Evolutionary conservation across 768 basidiomycete species (phyloP), one percentile per base, ranked within the genome.

Genomic region (Termitomyces titanicus): DNA sequence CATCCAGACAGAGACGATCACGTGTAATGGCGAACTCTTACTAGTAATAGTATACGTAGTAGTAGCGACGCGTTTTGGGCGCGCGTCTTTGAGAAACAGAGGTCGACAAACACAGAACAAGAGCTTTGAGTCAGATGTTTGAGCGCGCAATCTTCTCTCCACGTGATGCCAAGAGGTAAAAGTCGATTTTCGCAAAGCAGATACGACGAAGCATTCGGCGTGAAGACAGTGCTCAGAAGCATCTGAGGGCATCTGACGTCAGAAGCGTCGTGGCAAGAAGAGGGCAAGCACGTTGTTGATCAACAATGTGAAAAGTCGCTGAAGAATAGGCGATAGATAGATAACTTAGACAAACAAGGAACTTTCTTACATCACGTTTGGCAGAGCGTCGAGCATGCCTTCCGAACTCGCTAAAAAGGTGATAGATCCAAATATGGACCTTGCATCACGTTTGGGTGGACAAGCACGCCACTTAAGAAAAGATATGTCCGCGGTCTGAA

Each of bases 1-100:
- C 47, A 51, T 51, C 22, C 29, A 35, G 7, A 20, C 54, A 39
- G 53, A 34, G 47, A 51, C 49, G 46, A 51, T 51, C 59, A 57
- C 55, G 55, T 57, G 59, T 42, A 27, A 22, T 27, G 11, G 11
- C 18, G 44, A 15, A n/a, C 25, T 20, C 27, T 17, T 29, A 29
- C n/a, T n/a, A n/a, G n/a, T n/a, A n/a, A n/a, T n/a, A n/a, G n/a
- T n/a, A n/a, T n/a, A n/a, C n/a, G n/a, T n/a, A 29, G 15, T 25
- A 17, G 3, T 13, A 2, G 25, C 20, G 46, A 57, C 49, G 56
- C 53, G 59, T 60, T 54, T 57, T 39, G 49, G 35, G 33, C 17
- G 18, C 15, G 33, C 47, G 40, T 40, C 53, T 46, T 38, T 31
- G n/a, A 33, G 39, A 40, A 18, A 24, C 39, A 47, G 46, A 59